Evolutionary conservation across 768 basidiomycete genomes (phyloP), one percentile per base, ranked within the genome.

Genomic region (Roridomyces roridus): DNA sequence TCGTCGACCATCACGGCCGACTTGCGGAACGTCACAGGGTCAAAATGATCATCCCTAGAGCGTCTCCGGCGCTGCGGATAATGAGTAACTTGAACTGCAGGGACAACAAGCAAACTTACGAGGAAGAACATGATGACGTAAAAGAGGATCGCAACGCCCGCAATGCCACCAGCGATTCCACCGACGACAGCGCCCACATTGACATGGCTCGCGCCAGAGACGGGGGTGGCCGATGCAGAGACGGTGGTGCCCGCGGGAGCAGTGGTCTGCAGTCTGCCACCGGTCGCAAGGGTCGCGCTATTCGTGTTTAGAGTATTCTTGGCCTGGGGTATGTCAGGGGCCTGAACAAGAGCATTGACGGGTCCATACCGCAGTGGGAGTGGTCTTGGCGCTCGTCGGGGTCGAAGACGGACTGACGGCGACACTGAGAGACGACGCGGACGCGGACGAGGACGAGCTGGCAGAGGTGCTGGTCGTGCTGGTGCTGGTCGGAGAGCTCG

Each of bases 151-250:
- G 75, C 71, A 28, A 73, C 55, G 21, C 72, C 80, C 2, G 68
- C 68, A 28, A 83, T 69, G 42, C 72, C 77, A 21, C 78, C 81
- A 0, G 67, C 74, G 20, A 74, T 62, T 24, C 72, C 69, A 15
- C 75, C 75, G 11, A 78, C 74, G 43, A 83, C 68, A 23, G 77
- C 65, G n/a, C 80, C 81, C 15, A 77, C 72, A 42, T 71, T 71
- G 42, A 77, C 40, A 9, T 66, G 69, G 20, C 63, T 46, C 8
- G 66, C 28, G 17, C 64, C 53, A 24, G 52, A 55, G 29, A 59
- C 54, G 0, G 65, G 20, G 20, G 60, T 47, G 31, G 31, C 28
- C n/a, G 59, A 58, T 1, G 65, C 7, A 6, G 60, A 46, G 21
- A 65, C 63, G 36, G 64, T 56, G 26, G 49, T n/a, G 18, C 59